Evolutionary conservation across 176 grass and related monocot species (phyloP).

Genomic region (Zea mays): Zm-B73-REFERENCE-NAM-5.0 NC_050096.1:274196001-274196500

Average conservation of each 20-base stretch:
- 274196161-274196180: conserved; percentile 98
- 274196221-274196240: conserved; percentile 95
- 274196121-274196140: conserved; percentile 78
- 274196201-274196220: conserved; percentile 95
- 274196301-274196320: conserved; percentile 96
- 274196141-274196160: conserved; percentile 98
- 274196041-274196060: conserved; percentile 94
- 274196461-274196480: conserved; percentile 94
- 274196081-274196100: conserved; percentile 93
- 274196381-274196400: conserved; percentile 94
- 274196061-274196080: conserved; percentile 93
- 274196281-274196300: conserved; percentile 99
- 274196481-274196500: conserved; percentile 95
- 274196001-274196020: conserved; percentile 86
- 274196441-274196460: conserved; percentile 84
- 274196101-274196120: conserved; percentile 96
- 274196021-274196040: conserved; percentile 86
- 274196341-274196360: conserved; percentile 99
- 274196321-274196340: conserved; percentile 95
- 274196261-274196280: conserved; percentile 98
- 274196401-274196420: conserved; percentile 95
- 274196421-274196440: conserved; percentile 96
- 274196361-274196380: conserved; percentile 98
- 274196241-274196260: conserved; percentile 94
- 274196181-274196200: conserved; percentile 95